A percentile compares a stretch with the other conserved stretches of the same genome.
Evolutionary conservation across 768 basidiomycete genomes (phyloP).

Genomic region (Trametes cubensis): DNA sequence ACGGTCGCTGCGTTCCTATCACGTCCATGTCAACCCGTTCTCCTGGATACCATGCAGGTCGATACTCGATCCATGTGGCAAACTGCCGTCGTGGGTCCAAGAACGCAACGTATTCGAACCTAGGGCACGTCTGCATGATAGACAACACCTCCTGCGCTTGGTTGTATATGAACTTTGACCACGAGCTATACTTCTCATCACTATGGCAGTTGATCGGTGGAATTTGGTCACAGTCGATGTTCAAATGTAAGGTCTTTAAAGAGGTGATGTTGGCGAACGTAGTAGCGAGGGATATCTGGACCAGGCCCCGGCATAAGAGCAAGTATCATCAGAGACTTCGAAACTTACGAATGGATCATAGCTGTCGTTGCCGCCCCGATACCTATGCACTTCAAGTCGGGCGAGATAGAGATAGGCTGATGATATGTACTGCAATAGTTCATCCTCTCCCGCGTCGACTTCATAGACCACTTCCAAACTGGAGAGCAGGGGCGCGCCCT

Average conservation of each 20-base stretch:
- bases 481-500: neutral
- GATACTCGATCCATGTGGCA: too few species aligned
- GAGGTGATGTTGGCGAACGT: neutral
- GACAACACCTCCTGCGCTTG: neutral
- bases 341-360: neutral
- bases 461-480: constrained; percentile 1
- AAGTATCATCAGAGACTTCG: neutral
- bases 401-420: neutral
- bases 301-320: too few species aligned
- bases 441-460: neutral
- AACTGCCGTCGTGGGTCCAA: too few species aligned
- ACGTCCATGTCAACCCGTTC: too few species aligned
- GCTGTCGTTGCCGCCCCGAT: neutral
- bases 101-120: neutral
- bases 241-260: neutral
- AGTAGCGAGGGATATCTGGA: neutral
- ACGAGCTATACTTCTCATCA: neutral
- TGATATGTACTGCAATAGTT: neutral
- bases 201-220: neutral
- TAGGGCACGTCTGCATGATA: neutral
- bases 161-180: neutral
- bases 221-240: neutral
- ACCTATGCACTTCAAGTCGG: constrained; percentile 3
- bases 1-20: too few species aligned
- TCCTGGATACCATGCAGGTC: too few species aligned